phyloP scores from a whole-genome alignment of 2,329 filamentous ascomycete genomes.

The Ophiocordyceps polyrhachis-furcata region DNA sequence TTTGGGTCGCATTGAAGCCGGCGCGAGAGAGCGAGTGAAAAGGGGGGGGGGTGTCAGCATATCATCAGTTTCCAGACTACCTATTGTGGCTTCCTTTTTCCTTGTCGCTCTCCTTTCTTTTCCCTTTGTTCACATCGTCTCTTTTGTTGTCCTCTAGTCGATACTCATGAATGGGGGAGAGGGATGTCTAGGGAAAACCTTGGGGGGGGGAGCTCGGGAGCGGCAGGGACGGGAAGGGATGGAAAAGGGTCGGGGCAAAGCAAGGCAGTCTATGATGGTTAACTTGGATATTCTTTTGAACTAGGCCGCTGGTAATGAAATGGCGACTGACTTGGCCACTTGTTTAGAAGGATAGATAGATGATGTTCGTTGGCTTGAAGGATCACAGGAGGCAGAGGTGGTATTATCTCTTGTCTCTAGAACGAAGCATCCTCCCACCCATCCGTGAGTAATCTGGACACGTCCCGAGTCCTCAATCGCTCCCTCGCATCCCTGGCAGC shows the following conservation, averaged over 20 bases:
- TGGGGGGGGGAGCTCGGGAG: not conserved
- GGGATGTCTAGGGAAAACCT: too few species aligned
- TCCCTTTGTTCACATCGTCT: not conserved
- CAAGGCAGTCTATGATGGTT: not conserved
- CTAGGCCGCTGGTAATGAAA: too few species aligned
- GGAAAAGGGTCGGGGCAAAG: not conserved
- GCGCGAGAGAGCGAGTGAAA: not conserved
- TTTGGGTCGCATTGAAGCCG: not conserved
- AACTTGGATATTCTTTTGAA: not conserved
- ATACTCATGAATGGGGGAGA: not conserved
- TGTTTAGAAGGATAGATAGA: too few species aligned
- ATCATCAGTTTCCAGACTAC: not conserved
- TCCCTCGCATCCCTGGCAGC: constrained; percentile 2
- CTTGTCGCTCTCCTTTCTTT: not conserved
- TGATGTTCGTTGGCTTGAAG: too few species aligned
- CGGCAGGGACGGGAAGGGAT: not conserved
- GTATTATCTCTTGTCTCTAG: not conserved
- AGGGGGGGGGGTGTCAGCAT: not conserved
- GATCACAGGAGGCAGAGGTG: too few species aligned
- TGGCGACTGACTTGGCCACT: too few species aligned
- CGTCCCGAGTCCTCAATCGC: constrained; percentile 1
- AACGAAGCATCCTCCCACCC: constrained; percentile 1
- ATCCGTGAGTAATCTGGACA: constrained; percentile 13
- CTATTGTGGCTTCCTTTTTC: not conserved
- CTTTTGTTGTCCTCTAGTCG: not conserved